phyloP scores from a whole-genome alignment of 352 stramenopile genomes.

The Globisporangium solare region DNA sequence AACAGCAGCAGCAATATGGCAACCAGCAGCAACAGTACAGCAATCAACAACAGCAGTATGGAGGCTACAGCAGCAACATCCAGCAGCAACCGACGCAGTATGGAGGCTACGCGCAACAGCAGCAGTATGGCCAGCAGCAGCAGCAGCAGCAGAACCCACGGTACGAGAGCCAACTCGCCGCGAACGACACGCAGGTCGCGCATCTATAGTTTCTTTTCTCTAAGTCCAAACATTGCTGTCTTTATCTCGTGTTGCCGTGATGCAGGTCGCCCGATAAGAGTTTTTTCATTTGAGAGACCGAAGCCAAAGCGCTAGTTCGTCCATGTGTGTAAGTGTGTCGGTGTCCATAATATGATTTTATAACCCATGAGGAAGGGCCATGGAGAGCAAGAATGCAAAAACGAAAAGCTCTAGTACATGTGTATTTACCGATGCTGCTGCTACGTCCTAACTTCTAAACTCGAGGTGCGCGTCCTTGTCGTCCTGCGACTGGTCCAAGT shows the following conservation, averaged over 20 bases:
- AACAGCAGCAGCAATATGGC: slow-evolving; percentile 10
- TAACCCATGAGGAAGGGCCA: not conserved
- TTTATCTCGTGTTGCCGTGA: not conserved
- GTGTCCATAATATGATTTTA: not conserved
- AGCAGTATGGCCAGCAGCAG: slow-evolving; percentile 7
- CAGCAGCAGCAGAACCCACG: slow-evolving; percentile 9
- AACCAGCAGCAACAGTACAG: slow-evolving; percentile 11
- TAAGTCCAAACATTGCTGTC: not conserved
- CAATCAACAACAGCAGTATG: slow-evolving; percentile 11
- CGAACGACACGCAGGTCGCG: not conserved
- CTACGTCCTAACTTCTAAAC: slow-evolving; percentile 11
- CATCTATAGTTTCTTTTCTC: not conserved
- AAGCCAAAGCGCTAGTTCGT: not conserved
- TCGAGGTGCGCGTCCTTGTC: slow-evolving; percentile 6
- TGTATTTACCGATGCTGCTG: not conserved
- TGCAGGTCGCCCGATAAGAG: not conserved
- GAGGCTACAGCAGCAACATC: slow-evolving; percentile 31
- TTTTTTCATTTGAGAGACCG: not conserved
- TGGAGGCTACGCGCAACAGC: slow-evolving; percentile 7
- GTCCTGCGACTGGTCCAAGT: slow-evolving; percentile 17
- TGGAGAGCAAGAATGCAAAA: not conserved
- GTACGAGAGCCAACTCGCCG: not conserved
- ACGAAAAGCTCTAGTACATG: slow-evolving; percentile 8
- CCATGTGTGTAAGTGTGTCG: not conserved
- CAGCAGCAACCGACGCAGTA: too few species aligned